Base-by-base conservation (phyloP, 164 flowering plant genomes). In the Houttuynia cordata region DNA sequence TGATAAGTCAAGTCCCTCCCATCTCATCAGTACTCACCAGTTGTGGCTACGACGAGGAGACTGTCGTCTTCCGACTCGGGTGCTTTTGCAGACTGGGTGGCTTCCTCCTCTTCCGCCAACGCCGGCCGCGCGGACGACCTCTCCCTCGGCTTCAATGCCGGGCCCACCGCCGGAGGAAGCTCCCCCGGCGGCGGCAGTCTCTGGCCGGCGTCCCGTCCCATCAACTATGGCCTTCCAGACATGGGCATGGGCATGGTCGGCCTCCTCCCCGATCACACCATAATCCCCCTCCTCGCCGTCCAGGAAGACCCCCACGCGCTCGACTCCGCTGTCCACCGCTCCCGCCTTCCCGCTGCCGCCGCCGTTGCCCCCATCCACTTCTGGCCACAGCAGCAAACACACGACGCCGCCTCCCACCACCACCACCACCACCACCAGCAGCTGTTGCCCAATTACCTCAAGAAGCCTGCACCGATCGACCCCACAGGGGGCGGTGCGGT, bases 31-130 rank as follows among this genome's bases (percentile, higher is more conserved):
- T n/a, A 20, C 65, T 23, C 51, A 59, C 77, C 79, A 81, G 78
- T 71, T 83, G 96, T 88, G 96, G 92, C 96, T 80, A 74, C 86
- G 70, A 69, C 87, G 53, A 75, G 89, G 79, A 74, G 87, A 59
- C 63, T 74, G 34, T 63, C 76, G n/a, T 80, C 49, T 17, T 45
- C 88, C 40, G 86, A 85, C 62, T 68, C 88, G 10, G 95, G 91
- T 53, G 90, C 85, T 51, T 83, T 84, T 60, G 85, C 90, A 20
- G 91, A 84, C 66, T 88, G 96, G 92, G 84, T 79, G 17, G 69
- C 86, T 0, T 70, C 87, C n/a, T 70, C 87, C 19, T 70, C 86
- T n/a, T 70, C 87, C 23, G 50, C 90, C 56, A 51, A 74, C 19
- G 76, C 71, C 22, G 49, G 25, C 24, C 71, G 77, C 25, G 70